A percentile compares a stretch with the other conserved stretches of the same genome.
Conservation (phyloP, 1,139 yeast genomes). For the Yamadazyma taylorii region DNA sequence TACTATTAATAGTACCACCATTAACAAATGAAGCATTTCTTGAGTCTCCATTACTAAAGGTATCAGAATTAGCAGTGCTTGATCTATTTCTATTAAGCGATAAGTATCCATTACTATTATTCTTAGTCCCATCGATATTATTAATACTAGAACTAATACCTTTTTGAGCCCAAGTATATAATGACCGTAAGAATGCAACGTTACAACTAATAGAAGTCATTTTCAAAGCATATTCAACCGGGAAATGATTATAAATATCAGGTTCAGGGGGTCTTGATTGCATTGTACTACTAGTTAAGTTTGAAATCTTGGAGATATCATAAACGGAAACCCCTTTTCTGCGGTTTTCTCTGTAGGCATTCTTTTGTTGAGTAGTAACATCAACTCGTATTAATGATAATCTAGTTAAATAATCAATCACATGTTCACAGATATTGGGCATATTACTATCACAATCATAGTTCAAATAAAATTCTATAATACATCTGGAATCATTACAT, state of each 20-base stretch:
- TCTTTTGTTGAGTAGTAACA: conserved; percentile 66
- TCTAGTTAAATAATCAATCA: conserved; percentile 75
- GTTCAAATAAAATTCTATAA: conserved; percentile 89
- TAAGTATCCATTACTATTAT: conserved; percentile 12
- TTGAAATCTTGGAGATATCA: conserved; percentile 70
- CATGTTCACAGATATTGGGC: conserved; percentile 83
- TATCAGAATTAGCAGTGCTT: conserved; percentile 41
- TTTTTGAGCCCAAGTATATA: conserved; percentile 86
- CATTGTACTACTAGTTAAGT: conserved; percentile 69
- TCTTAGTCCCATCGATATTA: conserved; percentile 5
- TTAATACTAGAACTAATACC: conserved; percentile 37
- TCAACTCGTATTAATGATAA: conserved; percentile 73
- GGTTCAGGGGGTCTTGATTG: conserved; percentile 62
- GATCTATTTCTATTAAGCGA: conserved; percentile 37
- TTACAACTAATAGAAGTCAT: conserved; percentile 78
- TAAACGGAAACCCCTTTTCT: conserved; percentile 69
- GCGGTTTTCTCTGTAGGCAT: conserved; percentile 62
- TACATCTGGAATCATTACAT: conserved; percentile 84
- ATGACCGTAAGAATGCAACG: conserved; percentile 78
- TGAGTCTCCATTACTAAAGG: conserved; percentile 28
- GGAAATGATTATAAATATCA: conserved; percentile 55
- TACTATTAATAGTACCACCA: conserved; percentile 17
- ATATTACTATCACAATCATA: conserved; percentile 88
- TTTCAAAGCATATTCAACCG: conserved; percentile 80
- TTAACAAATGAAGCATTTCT: conserved; percentile 36